These are phyloP conservation scores for Candida koratica DNA, from an alignment of 805 yeast species.

Conservation along the genomic window DNA sequence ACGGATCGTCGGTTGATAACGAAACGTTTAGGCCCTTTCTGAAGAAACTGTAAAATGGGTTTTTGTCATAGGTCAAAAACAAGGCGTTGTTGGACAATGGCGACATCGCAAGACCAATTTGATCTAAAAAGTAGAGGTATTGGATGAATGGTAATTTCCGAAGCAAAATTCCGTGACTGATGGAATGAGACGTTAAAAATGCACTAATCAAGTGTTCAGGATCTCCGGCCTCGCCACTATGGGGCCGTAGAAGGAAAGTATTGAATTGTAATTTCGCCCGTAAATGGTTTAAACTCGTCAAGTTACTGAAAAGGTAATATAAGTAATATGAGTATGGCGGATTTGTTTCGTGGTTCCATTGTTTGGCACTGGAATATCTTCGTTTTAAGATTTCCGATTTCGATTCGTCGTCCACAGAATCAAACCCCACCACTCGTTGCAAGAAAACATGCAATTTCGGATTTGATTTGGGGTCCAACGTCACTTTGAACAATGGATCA, in stretches of 20 bases:
- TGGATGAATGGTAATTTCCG: constrained; percentile 95
- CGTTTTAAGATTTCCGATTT: constrained; percentile 80
- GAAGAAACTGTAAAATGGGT: constrained; percentile 89
- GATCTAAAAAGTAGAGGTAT: constrained; percentile 88
- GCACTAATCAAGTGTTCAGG: constrained; percentile 95
- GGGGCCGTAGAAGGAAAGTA: constrained; percentile 94
- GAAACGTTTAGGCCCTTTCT: constrained; percentile 93
- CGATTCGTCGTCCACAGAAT: constrained; percentile 97
- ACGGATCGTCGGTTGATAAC: constrained; percentile 93
- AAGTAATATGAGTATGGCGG: constrained; percentile 98
- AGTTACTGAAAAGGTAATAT: constrained; percentile 82
- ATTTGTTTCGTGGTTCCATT: constrained; percentile 74
- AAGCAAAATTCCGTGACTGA: constrained; percentile 90
- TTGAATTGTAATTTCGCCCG: constrained; percentile 71
- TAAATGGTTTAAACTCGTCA: constrained; percentile 83
- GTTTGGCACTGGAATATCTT: constrained; percentile 79
- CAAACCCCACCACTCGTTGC: constrained; percentile 95
- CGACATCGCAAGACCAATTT: constrained; percentile 97
- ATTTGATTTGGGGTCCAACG: constrained; percentile 75
- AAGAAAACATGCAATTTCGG: constrained; percentile 89
- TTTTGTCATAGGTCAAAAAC: constrained; percentile 92
- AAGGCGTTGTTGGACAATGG: constrained; percentile 96
- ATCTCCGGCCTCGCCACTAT: constrained; percentile 99
- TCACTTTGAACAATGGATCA: constrained; percentile 85
- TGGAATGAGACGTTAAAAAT: constrained; percentile 83